Base-by-base conservation (phyloP, 1,284 basidiomycete species). In the Pascua guehoae region DNA sequence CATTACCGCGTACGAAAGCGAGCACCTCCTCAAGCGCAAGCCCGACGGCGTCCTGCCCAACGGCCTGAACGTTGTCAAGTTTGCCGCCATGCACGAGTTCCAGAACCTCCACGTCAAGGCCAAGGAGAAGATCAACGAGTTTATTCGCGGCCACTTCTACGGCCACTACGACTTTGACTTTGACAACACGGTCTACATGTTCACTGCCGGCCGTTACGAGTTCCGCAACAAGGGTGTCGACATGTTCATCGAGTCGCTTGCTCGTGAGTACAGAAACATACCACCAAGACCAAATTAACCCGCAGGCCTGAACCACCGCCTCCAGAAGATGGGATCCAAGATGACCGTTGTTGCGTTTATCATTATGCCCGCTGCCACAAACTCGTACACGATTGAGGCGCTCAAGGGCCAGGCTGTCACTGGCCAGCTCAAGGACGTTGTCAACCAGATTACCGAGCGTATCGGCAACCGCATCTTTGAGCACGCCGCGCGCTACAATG, bases 201-300 rank as follows among this genome's bases (percentile, higher is more conserved):
- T 98, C 81, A 98, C 92, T 14, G 95, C 95, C n/a, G 95, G 95
- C 48, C 86, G 95, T 49, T 98, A 98, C 78, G 95, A 98, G 78
- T 98, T 96, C 78, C 85, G 95, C 47, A 98, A 98, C 82, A 98
- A 98, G 82, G 95, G 95, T 66, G 92, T 97, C 45, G 95, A 98
- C 77, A 96, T 98, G 93, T 98, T 97, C 76, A 94, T 98, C 70
- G 95, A 98, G 79, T 85, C 89, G 36, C 85, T 98, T 56, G 94
- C 95, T 37, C 88, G 92, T 78, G 54, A 66, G 79, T 73, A 7
- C n/a, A 32, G 24, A 32, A 32, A 32, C 24, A 7, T 32, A 3
- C 7, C 24, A 3, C 7, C 24, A 4, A 32, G 24, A 32, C 24
- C 3, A 32, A 32, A 38, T 36, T 17, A 24, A 53, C 24, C 2